Conservation (phyloP, 805 yeast genomes). For the Kuraishia hungarica region DNA sequence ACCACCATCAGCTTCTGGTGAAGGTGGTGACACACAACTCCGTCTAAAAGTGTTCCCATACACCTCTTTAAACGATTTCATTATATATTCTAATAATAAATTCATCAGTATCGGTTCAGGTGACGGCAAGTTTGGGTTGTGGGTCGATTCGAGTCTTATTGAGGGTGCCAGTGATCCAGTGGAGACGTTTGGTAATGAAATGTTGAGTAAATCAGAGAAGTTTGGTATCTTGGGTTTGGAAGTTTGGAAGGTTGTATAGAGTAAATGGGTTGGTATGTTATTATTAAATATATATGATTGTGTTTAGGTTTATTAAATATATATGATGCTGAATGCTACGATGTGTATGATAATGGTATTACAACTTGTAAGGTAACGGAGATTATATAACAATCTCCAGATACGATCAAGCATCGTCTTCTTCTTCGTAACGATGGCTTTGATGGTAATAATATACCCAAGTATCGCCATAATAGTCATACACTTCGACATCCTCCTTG, state of each 20-base stretch:
- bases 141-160: conserved; percentile 68
- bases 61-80: conserved; percentile 82
- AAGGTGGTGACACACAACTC: conserved; percentile 17
- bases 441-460: conserved; percentile 38
- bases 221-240: conserved; percentile 75
- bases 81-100: conserved; percentile 70
- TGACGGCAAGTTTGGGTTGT: conserved; percentile 85
- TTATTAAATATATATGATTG: neutral
- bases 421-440: conserved; percentile 6
- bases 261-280: too few relatives aligned
- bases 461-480: conserved; percentile 37
- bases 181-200: conserved; percentile 86
- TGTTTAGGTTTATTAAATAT: too few relatives aligned
- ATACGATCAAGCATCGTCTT: neutral
- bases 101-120: conserved; percentile 88
- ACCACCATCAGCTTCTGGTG: conserved; percentile 3
- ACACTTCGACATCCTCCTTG: conserved; percentile 18
- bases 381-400: too few relatives aligned
- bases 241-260: conserved; percentile 46
- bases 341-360: too few relatives aligned
- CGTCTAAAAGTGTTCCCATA: conserved; percentile 77
- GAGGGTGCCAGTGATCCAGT: conserved; percentile 75
- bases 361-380: too few relatives aligned
- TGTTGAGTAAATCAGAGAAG: conserved; percentile 41
- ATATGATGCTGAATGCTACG: too few relatives aligned